These are phyloP conservation scores for Asterella californica DNA, from an alignment of 225 moss, liverwort and hornwort species.

Conservation along the genomic window DNA sequence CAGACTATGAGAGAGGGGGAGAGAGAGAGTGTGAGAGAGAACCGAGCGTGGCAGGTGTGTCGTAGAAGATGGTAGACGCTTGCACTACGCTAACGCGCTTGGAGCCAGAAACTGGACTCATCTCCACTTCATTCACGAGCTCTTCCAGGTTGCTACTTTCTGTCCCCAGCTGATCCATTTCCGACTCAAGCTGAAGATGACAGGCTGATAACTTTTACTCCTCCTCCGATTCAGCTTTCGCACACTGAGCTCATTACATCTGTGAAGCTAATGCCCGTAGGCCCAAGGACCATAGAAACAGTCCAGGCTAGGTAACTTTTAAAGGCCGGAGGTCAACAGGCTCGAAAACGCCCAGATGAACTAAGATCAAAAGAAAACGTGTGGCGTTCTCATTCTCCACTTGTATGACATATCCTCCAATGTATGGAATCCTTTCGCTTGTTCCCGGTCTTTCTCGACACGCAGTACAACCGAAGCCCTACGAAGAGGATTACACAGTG, in stretches of 20 bases:
- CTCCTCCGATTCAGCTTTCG: neutral
- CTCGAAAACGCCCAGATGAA: neutral
- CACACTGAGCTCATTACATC: neutral
- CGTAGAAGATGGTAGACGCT: conserved; percentile 62
- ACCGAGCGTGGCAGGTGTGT: conserved; percentile 67
- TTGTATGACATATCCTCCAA: neutral
- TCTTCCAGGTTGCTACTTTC: neutral
- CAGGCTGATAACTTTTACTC: neutral
- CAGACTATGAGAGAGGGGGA: neutral
- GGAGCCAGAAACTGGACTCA: conserved; percentile 35
- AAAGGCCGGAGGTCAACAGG: neutral
- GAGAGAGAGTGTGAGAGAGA: neutral
- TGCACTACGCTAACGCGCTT: conserved; percentile 66
- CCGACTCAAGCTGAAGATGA: neutral
- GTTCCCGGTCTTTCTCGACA: neutral
- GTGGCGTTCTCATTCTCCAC: neutral
- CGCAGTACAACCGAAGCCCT: neutral
- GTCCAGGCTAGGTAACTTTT: neutral
- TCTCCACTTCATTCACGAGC: conserved; percentile 38
- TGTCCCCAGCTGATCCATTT: conserved; percentile 9
- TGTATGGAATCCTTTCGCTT: neutral
- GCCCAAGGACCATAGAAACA: neutral
- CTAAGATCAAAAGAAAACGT: neutral
- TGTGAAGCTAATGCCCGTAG: neutral
- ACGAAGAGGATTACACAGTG: neutral